Evolutionary conservation across 2,329 filamentous ascomycete genomes (phyloP).

Genomic region (Orbilia brochopaga): DNA sequence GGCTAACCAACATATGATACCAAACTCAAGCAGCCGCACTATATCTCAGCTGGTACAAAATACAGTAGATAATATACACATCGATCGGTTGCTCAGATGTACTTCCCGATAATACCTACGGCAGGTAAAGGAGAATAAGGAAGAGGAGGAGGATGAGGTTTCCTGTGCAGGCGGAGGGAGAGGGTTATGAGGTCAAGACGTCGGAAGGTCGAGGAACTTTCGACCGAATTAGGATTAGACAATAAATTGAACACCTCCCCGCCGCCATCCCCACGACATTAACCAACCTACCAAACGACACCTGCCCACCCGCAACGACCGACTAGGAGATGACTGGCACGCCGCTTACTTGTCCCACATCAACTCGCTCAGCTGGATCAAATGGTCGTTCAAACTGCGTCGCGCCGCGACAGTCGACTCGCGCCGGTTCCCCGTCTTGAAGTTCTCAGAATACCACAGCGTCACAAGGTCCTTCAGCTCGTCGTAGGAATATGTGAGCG

Average conservation of each 20-base stretch:
- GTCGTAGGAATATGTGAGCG: slow-evolving; percentile 66
- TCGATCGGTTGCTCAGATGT: too few species aligned
- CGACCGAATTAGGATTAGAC: too few species aligned
- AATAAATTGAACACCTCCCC: neutral
- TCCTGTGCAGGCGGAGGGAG: too few species aligned
- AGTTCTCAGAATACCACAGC: slow-evolving; percentile 71
- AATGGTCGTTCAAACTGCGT: slow-evolving; percentile 72
- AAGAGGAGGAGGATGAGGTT: too few species aligned
- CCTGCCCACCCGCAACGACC: too few species aligned
- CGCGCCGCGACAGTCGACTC: slow-evolving; percentile 71
- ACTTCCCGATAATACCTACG: too few species aligned
- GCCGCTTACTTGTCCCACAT: slow-evolving; percentile 69
- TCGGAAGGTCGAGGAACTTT: too few species aligned
- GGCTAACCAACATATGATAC: neutral
- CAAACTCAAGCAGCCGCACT: neutral
- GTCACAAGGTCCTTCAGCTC: slow-evolving; percentile 71
- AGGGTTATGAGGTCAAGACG: too few species aligned
- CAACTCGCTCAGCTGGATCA: slow-evolving; percentile 73
- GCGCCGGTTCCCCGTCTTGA: slow-evolving; percentile 67
- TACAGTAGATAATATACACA: too few species aligned
- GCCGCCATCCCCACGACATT: neutral
- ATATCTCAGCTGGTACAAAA: neutral
- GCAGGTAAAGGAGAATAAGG: too few species aligned
- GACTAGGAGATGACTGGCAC: too few species aligned
- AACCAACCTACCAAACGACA: neutral